Evolutionary conservation across 2,329 filamentous ascomycete genomes (phyloP).

Genomic region (Penicillium hordei): DNA sequence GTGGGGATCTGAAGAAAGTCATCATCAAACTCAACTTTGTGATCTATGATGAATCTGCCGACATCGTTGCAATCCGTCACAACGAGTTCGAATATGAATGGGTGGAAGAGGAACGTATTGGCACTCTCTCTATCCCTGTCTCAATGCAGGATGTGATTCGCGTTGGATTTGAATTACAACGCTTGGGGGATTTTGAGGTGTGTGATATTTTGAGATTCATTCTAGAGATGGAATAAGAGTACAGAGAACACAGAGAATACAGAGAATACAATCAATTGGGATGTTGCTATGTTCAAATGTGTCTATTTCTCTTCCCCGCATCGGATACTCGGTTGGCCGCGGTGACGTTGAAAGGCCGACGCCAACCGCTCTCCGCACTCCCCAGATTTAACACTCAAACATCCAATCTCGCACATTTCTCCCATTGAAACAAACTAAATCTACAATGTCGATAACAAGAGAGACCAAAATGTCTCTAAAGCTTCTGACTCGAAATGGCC

Average conservation of each 20-base stretch:
- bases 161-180: not conserved
- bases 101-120: not conserved
- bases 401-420: constrained; percentile 3
- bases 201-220: not conserved
- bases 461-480: constrained; percentile 20
- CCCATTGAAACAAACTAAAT: not conserved
- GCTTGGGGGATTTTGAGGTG: not conserved
- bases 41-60: not conserved
- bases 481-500: constrained; percentile 14
- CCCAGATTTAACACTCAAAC: constrained; percentile 8
- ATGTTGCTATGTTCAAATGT: too few species aligned
- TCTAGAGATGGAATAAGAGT: not conserved
- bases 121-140: too few species aligned
- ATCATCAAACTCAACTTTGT: not conserved
- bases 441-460: constrained; percentile 6
- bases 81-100: not conserved
- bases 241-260: not conserved
- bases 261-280: not conserved
- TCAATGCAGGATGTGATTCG: not conserved
- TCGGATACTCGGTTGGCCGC: constrained; percentile 13
- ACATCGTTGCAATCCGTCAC: not conserved
- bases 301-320: constrained; percentile 1
- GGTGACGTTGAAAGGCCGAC: constrained; percentile 20
- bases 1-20: not conserved
- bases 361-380: constrained; percentile 31